A percentile compares a stretch with the other conserved stretches of the same genome.
Conservation (phyloP, 2,329 filamentous ascomycete genomes). For the Apiospora kogelbergensis region DNA sequence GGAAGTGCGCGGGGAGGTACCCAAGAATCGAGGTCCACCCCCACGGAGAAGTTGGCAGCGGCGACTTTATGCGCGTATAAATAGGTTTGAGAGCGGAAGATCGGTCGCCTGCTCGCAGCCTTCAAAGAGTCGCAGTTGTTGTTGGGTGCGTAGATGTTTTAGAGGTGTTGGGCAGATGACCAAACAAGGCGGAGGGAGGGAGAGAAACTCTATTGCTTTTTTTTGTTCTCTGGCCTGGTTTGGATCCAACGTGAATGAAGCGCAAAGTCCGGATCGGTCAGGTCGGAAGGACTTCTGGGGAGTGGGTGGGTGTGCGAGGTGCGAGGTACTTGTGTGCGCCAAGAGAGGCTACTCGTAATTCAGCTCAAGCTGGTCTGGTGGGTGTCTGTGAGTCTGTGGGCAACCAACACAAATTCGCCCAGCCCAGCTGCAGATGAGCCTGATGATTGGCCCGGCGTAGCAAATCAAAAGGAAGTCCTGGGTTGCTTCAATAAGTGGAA, state of each 20-base stretch:
- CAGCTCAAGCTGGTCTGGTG: background rate
- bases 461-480: background rate
- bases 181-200: background rate
- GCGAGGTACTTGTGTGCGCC: background rate
- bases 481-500: background rate
- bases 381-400: background rate
- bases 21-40: constrained; percentile 7
- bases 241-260: background rate
- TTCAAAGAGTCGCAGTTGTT: background rate
- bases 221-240: background rate
- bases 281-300: constrained; percentile 1
- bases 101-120: background rate
- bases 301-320: too few species aligned
- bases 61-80: constrained; percentile 4
- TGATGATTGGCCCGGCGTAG: background rate
- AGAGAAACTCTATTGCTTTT: constrained; percentile 7
- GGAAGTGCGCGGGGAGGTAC: constrained; percentile 6
- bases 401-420: constrained; percentile 4
- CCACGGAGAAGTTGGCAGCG: constrained; percentile 2
- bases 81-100: background rate
- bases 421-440: background rate
- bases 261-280: constrained; percentile 2
- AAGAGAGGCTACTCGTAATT: constrained; percentile 6
- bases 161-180: constrained; percentile 6
- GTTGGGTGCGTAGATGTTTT: constrained; percentile 2